Evolutionary conservation across 768 basidiomycete species (phyloP).

Genomic region (Sistotremastrum niveocremeum): DNA sequence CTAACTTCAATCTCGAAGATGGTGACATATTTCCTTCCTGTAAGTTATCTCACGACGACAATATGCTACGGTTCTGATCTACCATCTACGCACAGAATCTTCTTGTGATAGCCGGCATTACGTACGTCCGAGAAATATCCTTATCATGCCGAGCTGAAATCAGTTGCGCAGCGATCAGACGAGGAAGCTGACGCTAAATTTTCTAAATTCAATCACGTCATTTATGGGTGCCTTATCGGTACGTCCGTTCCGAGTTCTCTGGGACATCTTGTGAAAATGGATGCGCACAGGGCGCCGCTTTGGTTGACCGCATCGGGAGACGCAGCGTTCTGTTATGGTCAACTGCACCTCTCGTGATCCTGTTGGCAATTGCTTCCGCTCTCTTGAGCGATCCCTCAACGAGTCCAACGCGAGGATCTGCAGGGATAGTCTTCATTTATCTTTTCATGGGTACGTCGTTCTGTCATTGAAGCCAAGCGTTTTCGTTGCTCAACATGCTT

Average conservation of each 20-base stretch:
- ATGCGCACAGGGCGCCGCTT: constrained; percentile 25
- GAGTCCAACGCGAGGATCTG: constrained; percentile 25
- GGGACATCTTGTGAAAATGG: background rate
- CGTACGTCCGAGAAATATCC: constrained; percentile 7
- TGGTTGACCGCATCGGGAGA: constrained; percentile 36
- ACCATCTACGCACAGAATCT: constrained; percentile 6
- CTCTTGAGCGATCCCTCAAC: constrained; percentile 26
- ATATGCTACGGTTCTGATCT: too few relatives aligned
- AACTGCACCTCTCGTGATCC: constrained; percentile 23
- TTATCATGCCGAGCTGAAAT: background rate
- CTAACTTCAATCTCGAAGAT: background rate
- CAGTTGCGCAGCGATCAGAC: constrained; percentile 12
- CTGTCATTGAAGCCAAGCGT: background rate
- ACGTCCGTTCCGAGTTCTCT: constrained; percentile 2
- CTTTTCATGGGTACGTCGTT: constrained; percentile 2
- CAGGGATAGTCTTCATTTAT: constrained; percentile 36
- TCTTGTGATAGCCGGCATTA: constrained; percentile 34
- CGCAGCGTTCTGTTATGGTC: constrained; percentile 30
- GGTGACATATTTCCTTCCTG: constrained; percentile 34
- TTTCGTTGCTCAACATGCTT: too few relatives aligned
- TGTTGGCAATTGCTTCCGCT: constrained; percentile 33
- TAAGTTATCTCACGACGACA: constrained; percentile 9
- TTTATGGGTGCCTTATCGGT: constrained; percentile 24
- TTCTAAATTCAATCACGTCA: constrained; percentile 39
- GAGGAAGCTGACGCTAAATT: constrained; percentile 31